These are phyloP conservation scores for Camellia sinensis DNA, from an alignment of 148 eudicot species.

Conservation along the genomic window DNA sequence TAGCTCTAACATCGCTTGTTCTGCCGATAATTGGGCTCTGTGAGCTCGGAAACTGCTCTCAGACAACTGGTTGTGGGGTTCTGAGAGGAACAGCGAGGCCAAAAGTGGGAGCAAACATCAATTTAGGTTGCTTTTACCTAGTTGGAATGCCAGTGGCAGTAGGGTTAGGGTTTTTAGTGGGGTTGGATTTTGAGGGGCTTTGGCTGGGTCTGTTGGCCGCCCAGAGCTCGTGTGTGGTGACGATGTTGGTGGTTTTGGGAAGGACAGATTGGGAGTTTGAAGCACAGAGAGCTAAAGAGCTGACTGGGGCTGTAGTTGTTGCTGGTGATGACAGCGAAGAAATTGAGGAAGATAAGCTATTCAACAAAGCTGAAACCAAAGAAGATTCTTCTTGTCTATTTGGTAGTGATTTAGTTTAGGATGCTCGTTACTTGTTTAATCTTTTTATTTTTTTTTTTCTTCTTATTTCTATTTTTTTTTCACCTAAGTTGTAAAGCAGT, in stretches of 20 bases:
- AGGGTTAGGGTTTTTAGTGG: constrained; percentile 33
- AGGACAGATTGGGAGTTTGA: constrained; percentile 23
- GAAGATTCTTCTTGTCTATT: constrained; percentile 15
- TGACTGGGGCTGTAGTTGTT: constrained; percentile 6
- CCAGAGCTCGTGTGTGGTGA: constrained; percentile 19
- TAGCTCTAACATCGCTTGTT: constrained; percentile 14
- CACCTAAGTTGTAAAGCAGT: too few species aligned
- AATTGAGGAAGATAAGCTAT: constrained; percentile 8
- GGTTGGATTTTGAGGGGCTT: constrained; percentile 37
- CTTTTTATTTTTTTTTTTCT: not conserved
- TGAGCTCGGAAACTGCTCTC: constrained; percentile 25
- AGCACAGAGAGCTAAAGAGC: constrained; percentile 16
- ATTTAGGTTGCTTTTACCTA: constrained; percentile 21
- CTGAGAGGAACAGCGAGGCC: constrained; percentile 25
- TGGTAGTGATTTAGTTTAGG: constrained; percentile 7
- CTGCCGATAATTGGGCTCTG: constrained; percentile 24
- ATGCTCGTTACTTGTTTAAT: not conserved
- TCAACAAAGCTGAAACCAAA: constrained; percentile 25
- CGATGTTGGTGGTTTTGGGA: constrained; percentile 20
- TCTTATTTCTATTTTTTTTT: too few species aligned
- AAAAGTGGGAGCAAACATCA: constrained; percentile 20
- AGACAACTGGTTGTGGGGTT: constrained; percentile 25
- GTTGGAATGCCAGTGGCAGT: constrained; percentile 29
- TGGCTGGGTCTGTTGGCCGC: constrained; percentile 40
- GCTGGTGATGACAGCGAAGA: not conserved